These are phyloP conservation scores for Streptanthus diversifolius DNA, from an alignment of 345 rosid species.

Conservation along the genomic window DNA sequence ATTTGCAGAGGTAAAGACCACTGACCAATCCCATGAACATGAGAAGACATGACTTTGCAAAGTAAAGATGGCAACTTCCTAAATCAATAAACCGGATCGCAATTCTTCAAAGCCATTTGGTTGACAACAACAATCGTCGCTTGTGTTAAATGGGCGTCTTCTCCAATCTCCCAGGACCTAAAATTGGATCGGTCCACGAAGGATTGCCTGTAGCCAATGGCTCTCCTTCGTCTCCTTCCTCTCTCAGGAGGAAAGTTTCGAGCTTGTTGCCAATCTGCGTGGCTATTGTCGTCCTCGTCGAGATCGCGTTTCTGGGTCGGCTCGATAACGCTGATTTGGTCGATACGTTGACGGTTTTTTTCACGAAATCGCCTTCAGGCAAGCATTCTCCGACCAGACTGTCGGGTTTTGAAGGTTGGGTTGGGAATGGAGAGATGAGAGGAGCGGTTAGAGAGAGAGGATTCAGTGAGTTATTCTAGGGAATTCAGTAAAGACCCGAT, in stretches of 20 bases:
- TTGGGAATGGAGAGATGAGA: conserved; percentile 50
- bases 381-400: background rate
- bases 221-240: conserved; percentile 28
- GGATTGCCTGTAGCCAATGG: conserved; percentile 36
- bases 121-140: background rate
- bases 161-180: conserved; percentile 54
- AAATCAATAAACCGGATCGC: background rate
- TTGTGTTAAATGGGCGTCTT: conserved; percentile 43
- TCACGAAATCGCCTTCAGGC: conserved; percentile 25
- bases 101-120: background rate
- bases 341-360: conserved; percentile 54
- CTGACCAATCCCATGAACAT: conserved; percentile 1
- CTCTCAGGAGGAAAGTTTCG: conserved; percentile 53
- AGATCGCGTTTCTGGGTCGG: conserved; percentile 73
- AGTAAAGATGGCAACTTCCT: background rate
- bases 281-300: conserved; percentile 55
- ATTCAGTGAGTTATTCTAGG: conserved; percentile 54
- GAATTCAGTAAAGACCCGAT: conserved; percentile 70
- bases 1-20: background rate
- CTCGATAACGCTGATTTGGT: conserved; percentile 57
- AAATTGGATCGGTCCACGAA: conserved; percentile 37
- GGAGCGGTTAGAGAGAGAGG: conserved; percentile 76
- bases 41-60: background rate
- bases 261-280: conserved; percentile 61
- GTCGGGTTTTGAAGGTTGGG: conserved; percentile 7